Base-by-base conservation (phyloP, 1,284 basidiomycete genomes). In the Ustilago lituana region DNA sequence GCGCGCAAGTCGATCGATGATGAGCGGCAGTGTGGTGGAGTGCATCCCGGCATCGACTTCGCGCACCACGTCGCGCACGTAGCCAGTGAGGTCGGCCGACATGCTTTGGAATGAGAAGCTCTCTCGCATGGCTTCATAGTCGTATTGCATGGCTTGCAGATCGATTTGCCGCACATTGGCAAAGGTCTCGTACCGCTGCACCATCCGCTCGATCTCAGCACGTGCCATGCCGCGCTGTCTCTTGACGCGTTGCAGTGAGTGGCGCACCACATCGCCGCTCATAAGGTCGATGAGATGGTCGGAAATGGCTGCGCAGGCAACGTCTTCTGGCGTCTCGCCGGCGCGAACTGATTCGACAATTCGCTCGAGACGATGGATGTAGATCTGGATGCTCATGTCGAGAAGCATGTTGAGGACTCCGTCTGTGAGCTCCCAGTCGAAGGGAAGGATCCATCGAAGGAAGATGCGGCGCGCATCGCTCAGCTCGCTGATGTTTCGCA, bases 301-400 rank as follows among this genome's bases (percentile, higher is more conserved):
- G 8, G 57, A 52, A 37, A 61, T 38, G 29, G 46, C 27, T 1
- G 33, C 23, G n/a, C 57, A 51, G 3, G 41, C 58, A 9, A 51
- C 43, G 4, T 63, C 52, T 33, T 61, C 61, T 29, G 41, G 38
- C 48, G 70, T 56, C 38, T 63, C 48, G 14, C 62, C 66, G 5
- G 49, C 39, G 9, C 40, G 44, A 5, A 56, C 51, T 0, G 41
- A 33, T 15, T 51, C 46, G 24, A 68, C 49, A 17, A 65, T 53
- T 4, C 58, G 50, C 17, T 67, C 60, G 44, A 74, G 54, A 8
- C 69, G 61, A 22, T 68, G 38, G 24, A 69, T 66, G 53, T 62
- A 70, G 51, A 77, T 69, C 40, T 77, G 69, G n/a, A 74, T 75
- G 59, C 68, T 75, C 49, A 77, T 63, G 41, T 74, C 73, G 54